Evolutionary conservation across 1,284 basidiomycete genomes (phyloP), one percentile per base, ranked within the genome.

Genomic region (Sanghuangporus sanghuang): DNA sequence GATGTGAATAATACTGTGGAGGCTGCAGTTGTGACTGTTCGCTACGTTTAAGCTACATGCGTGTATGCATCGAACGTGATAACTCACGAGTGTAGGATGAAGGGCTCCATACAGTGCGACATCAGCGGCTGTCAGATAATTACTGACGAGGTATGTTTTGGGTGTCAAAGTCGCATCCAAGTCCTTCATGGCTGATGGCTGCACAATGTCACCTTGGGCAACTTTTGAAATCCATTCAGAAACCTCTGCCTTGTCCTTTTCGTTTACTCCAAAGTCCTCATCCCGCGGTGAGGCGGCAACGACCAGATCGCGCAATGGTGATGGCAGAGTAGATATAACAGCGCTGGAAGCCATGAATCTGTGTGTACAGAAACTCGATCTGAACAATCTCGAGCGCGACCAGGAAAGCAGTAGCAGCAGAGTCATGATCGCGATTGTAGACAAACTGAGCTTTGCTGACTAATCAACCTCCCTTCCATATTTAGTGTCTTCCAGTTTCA

Each of bases 121-220:
- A 73, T 97, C 95, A 58, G 94, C 94, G 14, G 86, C 87, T n/a
- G 93, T 92, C 62, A 94, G 78, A 69, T 89, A 84, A 73, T 90
- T 92, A 72, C 83, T 83, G 68, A 93, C 89, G 69, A 94, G 76
- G 74, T 92, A 96, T 39, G 93, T 96, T 69, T 87, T 81, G 23
- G 90, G 86, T 23, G 84, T 78, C 62, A 97, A 81, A 63, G 86
- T 77, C n/a, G 82, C 76, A 73, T 95, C 85, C 66, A 96, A 78
- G 40, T 84, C 81, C 93, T 96, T 69, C 23, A 40, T 65, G 49
- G 72, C 76, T 36, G 79, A 78, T 23, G 79, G 74, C 65, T 80
- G 81, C 3, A 75, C 77, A 46, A 85, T 68, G 59, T 82, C 79
- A n/a, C 80, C 80, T 66, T 78, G 73, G 12, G 77, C 80, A 39